Base-by-base conservation (phyloP, 305 asterid species). In the Plantago coronopus region DNA sequence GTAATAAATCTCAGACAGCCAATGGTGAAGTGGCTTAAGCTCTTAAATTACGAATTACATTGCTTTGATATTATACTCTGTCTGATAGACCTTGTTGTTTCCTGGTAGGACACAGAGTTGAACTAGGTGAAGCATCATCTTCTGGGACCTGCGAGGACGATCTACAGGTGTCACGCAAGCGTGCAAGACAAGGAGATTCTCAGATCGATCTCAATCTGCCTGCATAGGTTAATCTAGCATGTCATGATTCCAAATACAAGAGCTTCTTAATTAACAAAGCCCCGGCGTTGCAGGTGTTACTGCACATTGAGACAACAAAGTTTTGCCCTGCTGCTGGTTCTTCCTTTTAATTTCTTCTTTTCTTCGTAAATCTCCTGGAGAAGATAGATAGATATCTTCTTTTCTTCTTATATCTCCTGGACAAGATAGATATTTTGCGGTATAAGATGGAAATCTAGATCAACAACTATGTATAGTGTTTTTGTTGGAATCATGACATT, bases 191-290 rank as follows among this genome's bases (percentile, higher is more conserved):
- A 48, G 84, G 63, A 63, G 63, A 75, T 19, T 22, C 29, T 0
- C 80, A 78, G 69, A 69, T 87, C 54, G 95, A 90, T 79, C 88
- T 87, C 55, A 87, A 85, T 84, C 25, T 87, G 72, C 96, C 96
- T 23, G 91, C 94, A 5, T 78, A 81, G 64, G 48, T 59, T 65
- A 57, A 75, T 47, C 76, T n/a, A 51, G 14, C 17, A 5, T 21
- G 65, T 74, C 38, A 73, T 17, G 70, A 66, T 65, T 72, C 63
- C 54, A 57, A 17, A 56, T 68, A 48, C 49, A 40, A 66, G 61
- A 18, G 34, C 17, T 57, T 60, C 56, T 22, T 14, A 15, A 18
- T 31, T 44, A 65, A 57, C 62, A 23, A 20, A 2, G 43, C 37
- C 20, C 6, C 9, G 59, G 10, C 42, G 31, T 29, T 17, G 53